These are phyloP conservation scores for Phlyctochytrium planicorne DNA, from an alignment of 192 early-diverging fungal species.

Conservation along the genomic window DNA sequence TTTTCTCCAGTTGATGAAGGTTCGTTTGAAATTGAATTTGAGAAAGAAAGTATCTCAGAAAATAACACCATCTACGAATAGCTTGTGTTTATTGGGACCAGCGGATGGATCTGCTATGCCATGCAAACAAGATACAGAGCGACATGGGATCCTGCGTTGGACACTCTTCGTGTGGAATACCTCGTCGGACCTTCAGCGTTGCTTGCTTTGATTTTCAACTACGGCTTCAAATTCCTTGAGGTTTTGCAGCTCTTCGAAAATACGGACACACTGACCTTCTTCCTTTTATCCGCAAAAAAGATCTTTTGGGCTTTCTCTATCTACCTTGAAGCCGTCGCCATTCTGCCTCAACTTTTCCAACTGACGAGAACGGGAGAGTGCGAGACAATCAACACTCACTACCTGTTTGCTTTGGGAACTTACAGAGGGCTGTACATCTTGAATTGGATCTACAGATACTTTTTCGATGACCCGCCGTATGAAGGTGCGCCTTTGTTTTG, in stretches of 20 bases:
- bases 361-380: slow-evolving; percentile 96
- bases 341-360: slow-evolving; percentile 97
- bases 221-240: slow-evolving; percentile 68
- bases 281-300: slow-evolving; percentile 44
- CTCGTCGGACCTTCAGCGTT: slow-evolving; percentile 69
- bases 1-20: slow-evolving; percentile 27
- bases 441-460: slow-evolving; percentile 97
- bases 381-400: slow-evolving; percentile 99
- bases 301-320: slow-evolving; percentile 97
- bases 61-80: slow-evolving; percentile 60
- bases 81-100: slow-evolving; percentile 85
- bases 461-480: slow-evolving; percentile 46
- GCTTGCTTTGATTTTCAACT: slow-evolving; percentile 74
- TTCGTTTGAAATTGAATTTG: not conserved
- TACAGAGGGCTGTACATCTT: slow-evolving; percentile 84
- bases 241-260: slow-evolving; percentile 41
- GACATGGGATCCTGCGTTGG: slow-evolving; percentile 88
- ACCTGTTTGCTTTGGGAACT: slow-evolving; percentile 94
- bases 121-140: slow-evolving; percentile 85
- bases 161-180: slow-evolving; percentile 90
- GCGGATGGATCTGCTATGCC: slow-evolving; percentile 85
- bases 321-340: slow-evolving; percentile 94
- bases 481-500: not conserved
- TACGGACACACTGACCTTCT: not conserved
- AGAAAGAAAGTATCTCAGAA: too few relatives aligned